phyloP scores from a whole-genome alignment of 2,329 filamentous ascomycete genomes.

The Phoma sp. region DNA sequence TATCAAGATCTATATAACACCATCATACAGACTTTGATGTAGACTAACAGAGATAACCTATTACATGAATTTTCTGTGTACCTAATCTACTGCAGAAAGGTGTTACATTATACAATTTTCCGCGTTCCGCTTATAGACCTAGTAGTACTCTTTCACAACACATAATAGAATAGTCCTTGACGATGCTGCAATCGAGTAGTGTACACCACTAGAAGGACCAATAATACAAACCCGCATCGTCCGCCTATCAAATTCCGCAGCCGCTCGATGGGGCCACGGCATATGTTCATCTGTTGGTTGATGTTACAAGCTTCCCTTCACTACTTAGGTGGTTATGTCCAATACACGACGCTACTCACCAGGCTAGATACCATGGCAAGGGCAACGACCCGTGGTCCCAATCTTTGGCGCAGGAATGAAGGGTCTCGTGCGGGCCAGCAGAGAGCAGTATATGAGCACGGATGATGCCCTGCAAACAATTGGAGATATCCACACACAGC shows the following conservation, averaged over 20 bases:
- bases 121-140: no score
- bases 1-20: no score
- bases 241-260: not conserved
- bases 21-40: no score
- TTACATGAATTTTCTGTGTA: no score
- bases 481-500: not conserved
- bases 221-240: no score
- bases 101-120: no score
- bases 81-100: no score
- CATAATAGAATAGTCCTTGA: no score
- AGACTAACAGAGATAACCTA: no score
- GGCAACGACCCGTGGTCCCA: constrained; percentile 6
- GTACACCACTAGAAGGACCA: no score
- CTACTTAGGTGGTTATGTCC: not conserved
- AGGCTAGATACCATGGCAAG: constrained; percentile 4
- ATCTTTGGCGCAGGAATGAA: constrained; percentile 8
- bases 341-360: not conserved
- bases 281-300: not conserved
- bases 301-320: not conserved
- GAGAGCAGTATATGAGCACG: constrained; percentile 1
- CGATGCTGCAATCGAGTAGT: no score
- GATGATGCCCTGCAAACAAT: not conserved
- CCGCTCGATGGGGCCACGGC: not conserved
- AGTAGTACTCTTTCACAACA: no score
- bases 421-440: not conserved